A percentile compares a stretch with the other conserved stretches of the same genome.
phyloP scores from a whole-genome alignment of 2,329 filamentous ascomycete genomes.

The Cladorrhinum sp. region DNA sequence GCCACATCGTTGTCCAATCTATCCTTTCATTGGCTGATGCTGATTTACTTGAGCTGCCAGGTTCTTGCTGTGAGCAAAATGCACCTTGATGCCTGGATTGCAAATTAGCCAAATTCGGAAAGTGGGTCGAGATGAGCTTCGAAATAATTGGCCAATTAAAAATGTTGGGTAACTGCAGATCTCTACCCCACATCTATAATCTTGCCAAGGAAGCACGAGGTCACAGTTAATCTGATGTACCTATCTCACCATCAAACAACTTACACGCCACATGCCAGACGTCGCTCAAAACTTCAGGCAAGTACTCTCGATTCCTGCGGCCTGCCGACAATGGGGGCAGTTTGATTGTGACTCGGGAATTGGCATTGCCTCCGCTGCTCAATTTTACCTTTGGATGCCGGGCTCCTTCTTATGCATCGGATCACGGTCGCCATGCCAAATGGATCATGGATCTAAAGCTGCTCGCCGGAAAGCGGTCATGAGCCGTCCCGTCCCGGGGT shows the following conservation, averaged over 20 bases:
- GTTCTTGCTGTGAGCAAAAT: not conserved
- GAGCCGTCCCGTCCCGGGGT: not conserved
- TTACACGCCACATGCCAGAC: too few relatives aligned
- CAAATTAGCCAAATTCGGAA: not conserved
- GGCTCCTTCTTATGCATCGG: not conserved
- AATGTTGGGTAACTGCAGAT: not conserved
- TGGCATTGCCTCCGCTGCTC: too few relatives aligned
- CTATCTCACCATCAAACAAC: too few relatives aligned
- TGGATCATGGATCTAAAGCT: not conserved
- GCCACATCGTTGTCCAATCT: not conserved
- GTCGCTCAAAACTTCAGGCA: too few relatives aligned
- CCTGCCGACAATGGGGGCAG: not conserved
- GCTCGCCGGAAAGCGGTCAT: not conserved
- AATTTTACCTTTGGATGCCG: too few relatives aligned
- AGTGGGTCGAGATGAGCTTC: not conserved
- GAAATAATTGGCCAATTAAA: not conserved
- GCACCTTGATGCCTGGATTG: too few relatives aligned
- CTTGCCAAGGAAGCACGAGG: not conserved
- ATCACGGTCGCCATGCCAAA: not conserved
- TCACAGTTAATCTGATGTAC: not conserved
- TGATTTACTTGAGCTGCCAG: not conserved
- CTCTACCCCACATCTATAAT: not conserved
- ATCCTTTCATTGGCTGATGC: not conserved
- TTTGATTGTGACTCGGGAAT: too few relatives aligned
- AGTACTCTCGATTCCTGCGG: not conserved